These are phyloP conservation scores for Rhizoctonia solani DNA, from an alignment of 1,284 basidiomycete genomes.

Conservation along the genomic window DNA sequence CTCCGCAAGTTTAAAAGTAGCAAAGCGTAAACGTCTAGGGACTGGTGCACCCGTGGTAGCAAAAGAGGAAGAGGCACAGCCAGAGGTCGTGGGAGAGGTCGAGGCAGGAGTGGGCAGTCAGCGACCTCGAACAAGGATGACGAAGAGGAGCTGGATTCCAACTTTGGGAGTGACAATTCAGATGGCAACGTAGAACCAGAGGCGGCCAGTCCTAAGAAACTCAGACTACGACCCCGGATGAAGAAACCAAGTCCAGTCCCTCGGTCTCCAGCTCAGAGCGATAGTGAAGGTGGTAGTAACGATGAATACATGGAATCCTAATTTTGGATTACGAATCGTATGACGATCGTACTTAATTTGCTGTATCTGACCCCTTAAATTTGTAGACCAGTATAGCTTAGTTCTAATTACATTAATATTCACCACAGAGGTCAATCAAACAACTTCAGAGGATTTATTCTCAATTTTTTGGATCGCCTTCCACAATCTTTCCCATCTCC, in stretches of 20 bases:
- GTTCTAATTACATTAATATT: too few species aligned
- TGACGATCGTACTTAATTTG: too few species aligned
- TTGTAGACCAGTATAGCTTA: too few species aligned
- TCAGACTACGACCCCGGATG: conserved; percentile 16
- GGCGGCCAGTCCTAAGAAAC: conserved; percentile 10
- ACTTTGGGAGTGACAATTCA: not conserved
- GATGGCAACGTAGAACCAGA: not conserved
- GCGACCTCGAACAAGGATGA: conserved; percentile 22
- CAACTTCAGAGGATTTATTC: not conserved
- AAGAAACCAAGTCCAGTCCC: conserved; percentile 23
- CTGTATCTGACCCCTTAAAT: too few species aligned
- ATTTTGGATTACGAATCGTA: too few species aligned
- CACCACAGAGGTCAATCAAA: too few species aligned
- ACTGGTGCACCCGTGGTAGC: conserved; percentile 15
- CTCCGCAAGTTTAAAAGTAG: too few species aligned
- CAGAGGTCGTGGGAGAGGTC: not conserved
- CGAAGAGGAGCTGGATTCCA: conserved; percentile 15
- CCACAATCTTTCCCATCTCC: not conserved
- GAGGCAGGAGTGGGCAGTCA: conserved; percentile 20
- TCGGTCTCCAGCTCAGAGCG: conserved; percentile 3
- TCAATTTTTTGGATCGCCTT: not conserved
- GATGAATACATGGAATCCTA: conserved; percentile 27
- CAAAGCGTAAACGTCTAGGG: too few species aligned
- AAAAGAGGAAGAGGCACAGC: conserved; percentile 25
- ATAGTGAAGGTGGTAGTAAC: not conserved